Evolutionary conservation across 352 stramenopile genomes (phyloP), one percentile per base, ranked within the genome.

Genomic region (Aphanomyces astaci): DNA sequence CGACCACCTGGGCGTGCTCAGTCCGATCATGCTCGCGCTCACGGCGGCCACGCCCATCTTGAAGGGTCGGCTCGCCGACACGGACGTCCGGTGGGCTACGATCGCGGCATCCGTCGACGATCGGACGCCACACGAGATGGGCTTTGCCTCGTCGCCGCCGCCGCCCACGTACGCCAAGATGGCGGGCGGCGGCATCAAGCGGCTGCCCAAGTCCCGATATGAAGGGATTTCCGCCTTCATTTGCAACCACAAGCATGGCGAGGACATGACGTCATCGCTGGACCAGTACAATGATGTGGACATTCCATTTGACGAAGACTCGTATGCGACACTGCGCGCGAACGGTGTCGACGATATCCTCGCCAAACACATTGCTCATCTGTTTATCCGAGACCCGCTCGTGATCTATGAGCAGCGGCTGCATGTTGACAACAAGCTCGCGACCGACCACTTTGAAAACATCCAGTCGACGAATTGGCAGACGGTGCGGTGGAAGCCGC

Each of bases 401-500:
- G 97, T 99, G 28, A 94, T 97, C 60, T 97, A 96, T 81, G 56
- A 92, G 70, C 88, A 97, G 72, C 88, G 89, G 7, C 71, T 95
- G 68, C 83, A 95, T 64, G 48, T 95, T 43, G 82, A 94, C 70
- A 87, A 95, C 70, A 77, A 80, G 54, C 80, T 64, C 43, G 84
- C 89, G 72, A 93, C 87, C 15, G 96, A 99, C 70, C 96, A 99
- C 76, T 99, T 98, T 76, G 96, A 99, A 78, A 99, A 98, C 76
- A 99, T 99, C 70, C 98, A 99, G 85, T 98, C 91, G 73, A 99
- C 97, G 25, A 99, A 99, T 76, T 99, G 98, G 98, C 96, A 99
- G 86, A 98, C 94, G n/a, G 96, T 99, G 65, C 92, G 98, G 51
- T 99, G 98, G 98, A 99, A 99, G 85, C 98, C 98, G 45, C 98